Evolutionary conservation across 768 basidiomycete genomes (phyloP), one percentile per base, ranked within the genome.

Genomic region (Boletus tomentosulus): DNA sequence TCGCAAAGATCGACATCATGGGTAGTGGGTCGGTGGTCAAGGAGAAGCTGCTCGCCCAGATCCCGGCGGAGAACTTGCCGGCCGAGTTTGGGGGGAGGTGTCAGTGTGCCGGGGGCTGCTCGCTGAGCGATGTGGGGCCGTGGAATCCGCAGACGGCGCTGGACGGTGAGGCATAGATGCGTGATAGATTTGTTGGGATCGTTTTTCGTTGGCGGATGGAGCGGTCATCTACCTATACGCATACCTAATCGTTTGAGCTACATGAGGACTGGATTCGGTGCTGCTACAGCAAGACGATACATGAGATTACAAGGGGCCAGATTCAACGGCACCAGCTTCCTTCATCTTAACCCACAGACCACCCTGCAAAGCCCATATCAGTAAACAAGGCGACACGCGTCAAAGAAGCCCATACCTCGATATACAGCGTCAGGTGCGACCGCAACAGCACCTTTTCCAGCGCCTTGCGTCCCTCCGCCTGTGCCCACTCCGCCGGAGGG

Each of bases 1-100:
- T 96, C 48, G 79, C 80, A 57, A 98, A 99, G 83, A 95, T 99
- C 67, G 83, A 87, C 59, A 95, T 99, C 67, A 67, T 97, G 49
- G 84, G 90, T n/a, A 69, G 75, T 33, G 63, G 38, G 4, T 6
- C 63, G n/a, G 31, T 4, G 13, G 92, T 92, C 74, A 85, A 85
- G 77, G 81, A 83, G 8, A 82, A 80, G 71, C 71, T 98, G 44
- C 69, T 92, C 58, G 74, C 81, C 57, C 92, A 98, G 78, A 93
- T 98, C 65, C 83, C 85, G 8, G 75, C 71, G 16, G 87, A 93
- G 72, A 92, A 89, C 69, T 69, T 99, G 50, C 96, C 95, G 4
- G 79, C 74, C 62, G 88, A 90, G 63, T 83, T 93, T 69, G 95
- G 96, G 1, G 96, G 96, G 3, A 70, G 49, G 47, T 98, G 96